Conservation (phyloP, 2,329 filamentous ascomycete species). For the Exophiala alcalophila region DNA sequence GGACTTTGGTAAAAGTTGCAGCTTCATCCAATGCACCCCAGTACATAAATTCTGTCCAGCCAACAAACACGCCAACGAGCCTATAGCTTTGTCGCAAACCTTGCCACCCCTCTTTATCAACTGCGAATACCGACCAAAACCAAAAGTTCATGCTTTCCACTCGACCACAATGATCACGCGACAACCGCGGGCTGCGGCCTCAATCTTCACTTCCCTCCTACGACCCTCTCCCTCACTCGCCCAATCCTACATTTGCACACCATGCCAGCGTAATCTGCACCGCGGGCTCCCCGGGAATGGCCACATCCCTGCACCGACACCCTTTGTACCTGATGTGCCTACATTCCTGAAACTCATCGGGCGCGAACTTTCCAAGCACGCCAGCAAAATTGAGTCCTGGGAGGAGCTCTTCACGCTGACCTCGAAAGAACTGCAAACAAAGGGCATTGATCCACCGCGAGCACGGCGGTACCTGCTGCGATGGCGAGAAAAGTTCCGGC, state of each 20-base stretch:
- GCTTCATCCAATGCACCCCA: too few species aligned
- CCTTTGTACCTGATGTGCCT: constrained; percentile 48
- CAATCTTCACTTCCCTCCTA: constrained; percentile 21
- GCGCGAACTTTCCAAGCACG: constrained; percentile 76
- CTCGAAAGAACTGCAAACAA: constrained; percentile 72
- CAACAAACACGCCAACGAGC: background rate
- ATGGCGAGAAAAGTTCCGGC: constrained; percentile 82
- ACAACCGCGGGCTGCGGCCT: constrained; percentile 9
- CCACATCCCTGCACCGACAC: constrained; percentile 66
- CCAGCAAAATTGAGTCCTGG: constrained; percentile 86
- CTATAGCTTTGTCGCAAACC: too few species aligned
- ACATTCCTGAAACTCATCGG: constrained; percentile 92
- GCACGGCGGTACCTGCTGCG: constrained; percentile 78
- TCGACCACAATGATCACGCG: constrained; percentile 19
- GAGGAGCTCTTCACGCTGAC: constrained; percentile 81
- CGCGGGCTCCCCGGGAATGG: constrained; percentile 20
- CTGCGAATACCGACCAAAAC: too few species aligned
- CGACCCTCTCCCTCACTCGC: constrained; percentile 19
- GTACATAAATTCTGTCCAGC: background rate
- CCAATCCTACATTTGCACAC: constrained; percentile 25
- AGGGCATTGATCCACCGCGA: constrained; percentile 83
- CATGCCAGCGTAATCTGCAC: constrained; percentile 26
- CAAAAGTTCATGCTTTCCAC: constrained; percentile 1
- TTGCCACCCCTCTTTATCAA: too few species aligned
- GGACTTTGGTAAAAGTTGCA: constrained; percentile 1